These are phyloP conservation scores for Leptodermis oblonga DNA, from an alignment of 257 asterid species.

Conservation along the genomic window DNA sequence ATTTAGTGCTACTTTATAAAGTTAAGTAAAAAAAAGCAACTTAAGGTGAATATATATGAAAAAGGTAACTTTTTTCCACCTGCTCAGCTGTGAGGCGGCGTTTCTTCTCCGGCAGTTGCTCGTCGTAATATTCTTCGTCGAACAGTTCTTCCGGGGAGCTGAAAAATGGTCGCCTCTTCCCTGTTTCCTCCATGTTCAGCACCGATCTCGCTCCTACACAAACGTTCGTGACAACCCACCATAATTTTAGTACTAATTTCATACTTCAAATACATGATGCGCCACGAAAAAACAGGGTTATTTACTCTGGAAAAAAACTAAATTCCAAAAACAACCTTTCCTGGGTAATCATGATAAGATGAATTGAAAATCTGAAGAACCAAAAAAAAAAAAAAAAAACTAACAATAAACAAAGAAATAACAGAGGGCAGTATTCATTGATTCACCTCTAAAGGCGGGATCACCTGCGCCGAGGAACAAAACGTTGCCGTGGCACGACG, in stretches of 20 bases:
- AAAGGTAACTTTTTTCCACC: constrained; percentile 33
- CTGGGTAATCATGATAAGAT: neutral
- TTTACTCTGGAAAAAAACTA: neutral
- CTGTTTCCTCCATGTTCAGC: constrained; percentile 66
- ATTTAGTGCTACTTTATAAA: neutral
- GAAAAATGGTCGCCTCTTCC: constrained; percentile 75
- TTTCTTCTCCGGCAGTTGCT: constrained; percentile 90
- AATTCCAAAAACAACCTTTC: neutral
- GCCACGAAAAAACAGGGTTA: neutral
- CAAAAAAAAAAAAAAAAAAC: neutral
- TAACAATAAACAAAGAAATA: neutral
- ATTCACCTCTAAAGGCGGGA: constrained; percentile 62
- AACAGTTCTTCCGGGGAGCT: constrained; percentile 66
- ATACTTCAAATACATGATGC: neutral
- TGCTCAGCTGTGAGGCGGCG: constrained; percentile 95
- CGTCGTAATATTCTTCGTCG: constrained; percentile 89
- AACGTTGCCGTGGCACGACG: constrained; percentile 67
- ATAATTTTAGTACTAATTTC: constrained; percentile 1
- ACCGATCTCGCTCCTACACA: constrained; percentile 51
- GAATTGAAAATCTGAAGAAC: neutral
- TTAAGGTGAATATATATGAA: neutral
- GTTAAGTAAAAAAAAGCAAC: neutral
- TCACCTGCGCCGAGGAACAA: constrained; percentile 61
- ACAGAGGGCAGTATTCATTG: neutral
- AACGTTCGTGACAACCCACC: neutral